Conservation (phyloP, 2,329 filamentous ascomycete species). For the Bipolaris oryzae region DNA sequence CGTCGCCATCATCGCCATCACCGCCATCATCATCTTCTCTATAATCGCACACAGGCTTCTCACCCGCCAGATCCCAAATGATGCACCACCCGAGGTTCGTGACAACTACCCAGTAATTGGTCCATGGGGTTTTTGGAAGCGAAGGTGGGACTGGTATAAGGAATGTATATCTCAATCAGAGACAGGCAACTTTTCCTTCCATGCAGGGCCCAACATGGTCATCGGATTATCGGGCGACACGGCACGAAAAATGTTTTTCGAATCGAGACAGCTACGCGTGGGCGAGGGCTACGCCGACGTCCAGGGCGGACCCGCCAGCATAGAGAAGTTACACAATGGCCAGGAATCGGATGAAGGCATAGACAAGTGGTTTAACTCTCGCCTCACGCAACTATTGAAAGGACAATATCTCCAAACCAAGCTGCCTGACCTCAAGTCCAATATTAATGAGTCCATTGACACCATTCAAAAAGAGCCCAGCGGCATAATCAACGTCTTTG, state of each 20-base stretch:
- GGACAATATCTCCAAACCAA: slow-evolving; percentile 36
- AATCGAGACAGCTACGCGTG: slow-evolving; percentile 54
- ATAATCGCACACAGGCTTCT: neutral
- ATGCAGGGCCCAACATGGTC: slow-evolving; percentile 54
- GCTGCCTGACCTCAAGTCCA: slow-evolving; percentile 51
- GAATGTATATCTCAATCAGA: slow-evolving; percentile 38
- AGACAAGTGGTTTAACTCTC: slow-evolving; percentile 30
- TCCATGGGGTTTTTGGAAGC: slow-evolving; percentile 54
- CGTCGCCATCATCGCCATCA: no score
- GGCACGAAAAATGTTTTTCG: slow-evolving; percentile 54
- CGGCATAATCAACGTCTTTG: slow-evolving; percentile 59
- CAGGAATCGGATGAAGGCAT: slow-evolving; percentile 19
- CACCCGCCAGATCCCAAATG: slow-evolving; percentile 17
- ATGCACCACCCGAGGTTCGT: slow-evolving; percentile 29
- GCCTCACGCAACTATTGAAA: slow-evolving; percentile 32
- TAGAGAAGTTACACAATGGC: slow-evolving; percentile 16
- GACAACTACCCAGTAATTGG: slow-evolving; percentile 52
- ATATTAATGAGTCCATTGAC: slow-evolving; percentile 50
- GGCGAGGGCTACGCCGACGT: slow-evolving; percentile 48
- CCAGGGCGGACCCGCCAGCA: slow-evolving; percentile 28
- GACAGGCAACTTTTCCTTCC: slow-evolving; percentile 58
- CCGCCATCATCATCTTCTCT: neutral
- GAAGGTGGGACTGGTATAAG: slow-evolving; percentile 54
- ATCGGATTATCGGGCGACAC: slow-evolving; percentile 54
- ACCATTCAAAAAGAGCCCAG: slow-evolving; percentile 43